Evolutionary conservation across 202 grass and related monocot species (phyloP), one percentile per base, ranked within the genome.

Genomic region (Panicum virgatum): DNA sequence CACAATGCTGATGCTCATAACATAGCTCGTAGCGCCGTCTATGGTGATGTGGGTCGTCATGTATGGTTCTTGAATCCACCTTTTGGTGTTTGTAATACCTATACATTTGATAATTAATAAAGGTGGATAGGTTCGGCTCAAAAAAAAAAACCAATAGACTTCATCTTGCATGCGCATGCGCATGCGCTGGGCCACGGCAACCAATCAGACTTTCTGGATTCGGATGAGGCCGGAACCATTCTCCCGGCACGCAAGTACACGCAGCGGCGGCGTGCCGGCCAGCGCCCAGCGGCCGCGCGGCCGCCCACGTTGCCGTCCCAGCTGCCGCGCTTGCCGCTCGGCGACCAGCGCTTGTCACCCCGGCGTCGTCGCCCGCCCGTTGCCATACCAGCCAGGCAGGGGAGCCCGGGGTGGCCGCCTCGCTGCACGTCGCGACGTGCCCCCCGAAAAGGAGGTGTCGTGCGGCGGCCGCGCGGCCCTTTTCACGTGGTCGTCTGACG

Each of bases 401-500:
- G 29, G 1, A 20, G 18, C 3, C 14, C 23, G 10, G 10, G 53
- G 53, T 23, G 48, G 18, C 48, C 5, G 18, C 18, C 48, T 51
- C 48, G 6, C 12, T 3, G 44, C 63, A 13, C 6, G 30, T 19
- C 16, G 12, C 48, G 50, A 42, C 7, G n/a, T 16, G 58, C 27
- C 69, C 19, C 39, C 18, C 27, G 56, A 84, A 26, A 76, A 64
- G 45, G 72, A 89, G 15, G 7, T 65, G 73, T 47, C 73, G 38
- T 51, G 82, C 6, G 18, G 18, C 15, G 32, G 38, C 3, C 9
- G 40, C 18, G 65, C 11, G 18, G 57, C 43, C 73, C 47, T 82
- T 83, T 77, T 71, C 36, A 71, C 79, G 85, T 78, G 85, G 63
- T 7, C 56, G 27, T 12, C 56, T 72, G 79, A 70, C 26, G 47